These are phyloP conservation scores for Gyrodon lividus DNA, from an alignment of 768 basidiomycete genomes.

Conservation along the genomic window DNA sequence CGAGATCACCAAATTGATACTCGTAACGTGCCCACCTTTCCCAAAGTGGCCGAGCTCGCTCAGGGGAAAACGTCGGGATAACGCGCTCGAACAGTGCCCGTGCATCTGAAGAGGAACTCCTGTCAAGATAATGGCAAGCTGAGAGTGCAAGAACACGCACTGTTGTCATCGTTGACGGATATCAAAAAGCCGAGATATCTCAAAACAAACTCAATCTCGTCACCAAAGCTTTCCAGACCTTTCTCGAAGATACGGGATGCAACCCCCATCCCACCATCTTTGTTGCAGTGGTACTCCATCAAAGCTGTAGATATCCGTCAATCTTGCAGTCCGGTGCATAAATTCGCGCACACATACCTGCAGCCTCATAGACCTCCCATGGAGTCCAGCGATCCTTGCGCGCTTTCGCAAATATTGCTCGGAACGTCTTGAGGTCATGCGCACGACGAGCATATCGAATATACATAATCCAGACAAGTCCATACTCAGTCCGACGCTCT, in stretches of 20 bases:
- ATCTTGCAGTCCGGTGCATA: background rate
- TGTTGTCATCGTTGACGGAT: constrained; percentile 92
- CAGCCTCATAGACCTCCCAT: constrained; percentile 94
- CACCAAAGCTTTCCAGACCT: constrained; percentile 79
- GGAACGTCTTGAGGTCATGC: constrained; percentile 79
- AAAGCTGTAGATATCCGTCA: constrained; percentile 52
- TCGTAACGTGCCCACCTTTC: constrained; percentile 95
- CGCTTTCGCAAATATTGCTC: constrained; percentile 78
- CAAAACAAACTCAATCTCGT: constrained; percentile 82
- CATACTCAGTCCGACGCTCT: constrained; percentile 63
- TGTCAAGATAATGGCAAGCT: background rate
- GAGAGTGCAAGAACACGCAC: constrained; percentile 45
- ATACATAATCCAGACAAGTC: constrained; percentile 83
- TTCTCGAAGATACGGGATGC: constrained; percentile 93
- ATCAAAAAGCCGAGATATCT: constrained; percentile 92
- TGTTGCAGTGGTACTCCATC: constrained; percentile 92
- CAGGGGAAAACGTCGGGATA: constrained; percentile 72
- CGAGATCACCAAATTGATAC: constrained; percentile 92
- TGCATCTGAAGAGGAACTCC: constrained; percentile 61
- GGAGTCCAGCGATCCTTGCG: constrained; percentile 72
- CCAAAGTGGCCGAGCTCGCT: constrained; percentile 85
- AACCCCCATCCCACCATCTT: constrained; percentile 66
- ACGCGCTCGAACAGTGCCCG: constrained; percentile 93
- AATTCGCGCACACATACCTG: constrained; percentile 49
- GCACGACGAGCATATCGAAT: constrained; percentile 90